Base-by-base conservation (phyloP, 352 stramenopile species). In the Globisporangium sylvaticum region DNA sequence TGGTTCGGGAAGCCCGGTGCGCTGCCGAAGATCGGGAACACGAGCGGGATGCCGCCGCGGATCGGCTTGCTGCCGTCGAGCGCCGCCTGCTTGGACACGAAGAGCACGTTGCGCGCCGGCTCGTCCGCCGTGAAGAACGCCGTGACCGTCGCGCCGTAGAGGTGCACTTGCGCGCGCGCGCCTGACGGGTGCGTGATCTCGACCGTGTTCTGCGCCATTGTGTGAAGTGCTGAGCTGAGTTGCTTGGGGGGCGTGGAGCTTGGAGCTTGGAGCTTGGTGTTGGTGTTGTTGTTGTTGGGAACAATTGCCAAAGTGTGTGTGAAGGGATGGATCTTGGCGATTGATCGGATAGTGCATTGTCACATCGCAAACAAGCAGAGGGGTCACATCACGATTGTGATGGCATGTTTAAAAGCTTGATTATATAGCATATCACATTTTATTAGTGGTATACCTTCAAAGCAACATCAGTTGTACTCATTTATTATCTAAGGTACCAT, bases 1-100 rank as follows among this genome's bases (percentile, higher is more conserved):
- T 99, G 97, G 71, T 97, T 96, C 1, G 91, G 90, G 68, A 97
- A 96, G 8, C 81, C 84, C n/a, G 79, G 65, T 7, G 83, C 86
- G 44, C 75, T 79, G 62, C 95, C 96, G 74, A 99, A 99, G 58
- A 98, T 90, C 37, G 97, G 97, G 80, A 99, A 99, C 46, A 98
- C 95, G 24, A 99, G 73, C 37, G 97, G 97, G 56, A 99, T 98
- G 37, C 96, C 96, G 63, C 97, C 97, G 44, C 97, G 91, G 69
- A 98, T 98, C 37, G 96, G 86, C 72, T 98, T 98, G 63, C 72
- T 90, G 62, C 95, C 90, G 74, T 99, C 89, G 46, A 98, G 72
- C 27, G 88, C 75, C 39, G 95, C 91, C 73, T 96, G 81, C 29
- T 88, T 71, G 15, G 90, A 98, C 59, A 98, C 22, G 71, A 98